phyloP scores from a whole-genome alignment of 805 yeast species.

The Suhomyces xylopsoci region DNA sequence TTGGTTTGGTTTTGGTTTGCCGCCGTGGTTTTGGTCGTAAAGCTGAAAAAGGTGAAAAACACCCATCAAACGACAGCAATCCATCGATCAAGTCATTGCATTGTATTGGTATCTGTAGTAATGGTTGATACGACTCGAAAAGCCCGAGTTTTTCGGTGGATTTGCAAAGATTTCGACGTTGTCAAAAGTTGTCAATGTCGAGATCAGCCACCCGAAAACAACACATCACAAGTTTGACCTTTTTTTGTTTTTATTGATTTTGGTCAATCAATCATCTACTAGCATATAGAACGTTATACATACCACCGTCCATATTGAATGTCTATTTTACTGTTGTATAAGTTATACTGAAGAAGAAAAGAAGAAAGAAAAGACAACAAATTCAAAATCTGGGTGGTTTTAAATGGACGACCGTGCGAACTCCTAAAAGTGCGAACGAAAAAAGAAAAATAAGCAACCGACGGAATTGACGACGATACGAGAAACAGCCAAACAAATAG shows the following conservation, averaged over 20 bases:
- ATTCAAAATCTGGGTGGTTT: slow-evolving; percentile 3
- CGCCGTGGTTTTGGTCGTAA: no score
- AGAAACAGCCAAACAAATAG: no score
- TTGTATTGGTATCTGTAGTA: no score
- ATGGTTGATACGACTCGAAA: not conserved
- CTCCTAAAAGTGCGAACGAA: slow-evolving; percentile 6
- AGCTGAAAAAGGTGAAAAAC: slow-evolving; percentile 2
- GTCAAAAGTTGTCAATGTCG: not conserved
- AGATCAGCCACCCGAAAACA: not conserved
- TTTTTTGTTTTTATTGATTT: no score
- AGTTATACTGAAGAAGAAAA: slow-evolving; percentile 18
- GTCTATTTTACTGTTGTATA: slow-evolving; percentile 15
- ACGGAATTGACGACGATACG: not conserved
- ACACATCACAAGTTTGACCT: not conserved
- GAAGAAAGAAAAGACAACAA: slow-evolving; percentile 16
- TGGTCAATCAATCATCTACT: slow-evolving; percentile 2
- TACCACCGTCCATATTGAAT: slow-evolving; percentile 59
- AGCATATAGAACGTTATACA: slow-evolving; percentile 25
- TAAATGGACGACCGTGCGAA: slow-evolving; percentile 7
- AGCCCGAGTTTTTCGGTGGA: not conserved
- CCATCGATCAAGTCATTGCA: not conserved
- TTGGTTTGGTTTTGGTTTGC: not conserved
- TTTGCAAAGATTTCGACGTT: not conserved
- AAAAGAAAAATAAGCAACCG: slow-evolving; percentile 7
- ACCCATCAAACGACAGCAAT: slow-evolving; percentile 1